Conservation (phyloP, 768 basidiomycete genomes). For the Auricularia cornea region DNA sequence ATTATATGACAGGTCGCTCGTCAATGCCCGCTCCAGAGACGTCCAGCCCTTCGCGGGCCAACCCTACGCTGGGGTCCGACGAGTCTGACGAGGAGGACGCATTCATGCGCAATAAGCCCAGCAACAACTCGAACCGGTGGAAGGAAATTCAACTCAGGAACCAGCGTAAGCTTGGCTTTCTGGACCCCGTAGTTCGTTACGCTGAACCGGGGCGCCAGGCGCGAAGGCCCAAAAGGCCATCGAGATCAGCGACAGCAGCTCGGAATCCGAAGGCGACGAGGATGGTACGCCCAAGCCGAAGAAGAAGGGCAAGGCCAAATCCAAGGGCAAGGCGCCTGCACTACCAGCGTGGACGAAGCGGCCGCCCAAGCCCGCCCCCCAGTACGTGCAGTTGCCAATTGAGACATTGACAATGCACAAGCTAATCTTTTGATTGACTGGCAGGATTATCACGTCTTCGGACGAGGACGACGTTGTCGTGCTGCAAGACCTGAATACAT, state of each 20-base stretch:
- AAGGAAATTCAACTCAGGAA: neutral
- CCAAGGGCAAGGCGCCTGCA: neutral
- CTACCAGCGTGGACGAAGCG: neutral
- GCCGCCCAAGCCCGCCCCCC: neutral
- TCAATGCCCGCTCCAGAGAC: neutral
- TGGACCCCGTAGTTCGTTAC: neutral
- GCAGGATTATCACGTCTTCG: neutral
- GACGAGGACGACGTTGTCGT: neutral
- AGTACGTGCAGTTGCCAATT: neutral
- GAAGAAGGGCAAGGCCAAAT: neutral
- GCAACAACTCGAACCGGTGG: neutral
- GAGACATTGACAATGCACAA: neutral
- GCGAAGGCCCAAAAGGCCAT: neutral
- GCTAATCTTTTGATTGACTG: too few species aligned
- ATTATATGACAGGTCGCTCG: neutral
- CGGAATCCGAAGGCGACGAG: neutral
- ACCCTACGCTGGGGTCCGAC: neutral
- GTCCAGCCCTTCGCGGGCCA: neutral
- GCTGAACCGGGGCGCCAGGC: neutral
- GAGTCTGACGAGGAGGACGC: neutral
- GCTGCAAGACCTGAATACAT: neutral
- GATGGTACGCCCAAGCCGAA: neutral
- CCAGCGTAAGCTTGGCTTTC: neutral
- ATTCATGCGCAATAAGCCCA: neutral
- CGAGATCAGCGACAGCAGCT: neutral